phyloP scores from a whole-genome alignment of 805 yeast genomes.

The Babjeviella inositovora region DNA sequence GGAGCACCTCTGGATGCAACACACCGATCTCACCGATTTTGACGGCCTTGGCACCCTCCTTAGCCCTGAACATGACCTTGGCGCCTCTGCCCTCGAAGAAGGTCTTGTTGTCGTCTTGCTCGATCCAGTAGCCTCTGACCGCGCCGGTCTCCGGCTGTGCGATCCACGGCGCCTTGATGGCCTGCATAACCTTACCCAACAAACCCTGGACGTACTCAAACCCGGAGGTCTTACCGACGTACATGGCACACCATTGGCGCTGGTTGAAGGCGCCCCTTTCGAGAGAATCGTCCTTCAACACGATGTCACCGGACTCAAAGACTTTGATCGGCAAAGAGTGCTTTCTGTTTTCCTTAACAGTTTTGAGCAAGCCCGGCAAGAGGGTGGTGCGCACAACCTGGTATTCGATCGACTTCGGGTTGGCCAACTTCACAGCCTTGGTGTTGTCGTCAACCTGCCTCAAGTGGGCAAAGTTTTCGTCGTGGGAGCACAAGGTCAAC shows the following conservation, averaged over 20 bases:
- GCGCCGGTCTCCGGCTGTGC: constrained; percentile 32
- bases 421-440: constrained; percentile 79
- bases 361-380: constrained; percentile 88
- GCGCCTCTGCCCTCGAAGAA: constrained; percentile 99
- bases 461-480: constrained; percentile 86
- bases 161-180: constrained; percentile 80
- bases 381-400: constrained; percentile 95
- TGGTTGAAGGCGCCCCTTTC: constrained; percentile 89
- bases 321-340: constrained; percentile 91
- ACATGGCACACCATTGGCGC: constrained; percentile 90
- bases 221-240: constrained; percentile 90
- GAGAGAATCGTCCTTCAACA: constrained; percentile 57
- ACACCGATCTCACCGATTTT: constrained; percentile 83
- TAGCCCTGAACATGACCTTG: constrained; percentile 56
- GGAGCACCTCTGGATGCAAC: constrained; percentile 87
- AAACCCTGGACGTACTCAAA: constrained; percentile 92
- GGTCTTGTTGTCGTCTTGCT: constrained; percentile 52
- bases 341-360: constrained; percentile 90
- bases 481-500: constrained; percentile 87
- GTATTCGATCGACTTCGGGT: constrained; percentile 93
- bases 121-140: constrained; percentile 86
- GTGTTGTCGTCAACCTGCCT: constrained; percentile 57
- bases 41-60: constrained; percentile 36
- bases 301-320: constrained; percentile 92
- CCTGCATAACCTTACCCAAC: constrained; percentile 89